phyloP scores from a whole-genome alignment of 139 green algal genomes.

The Deuterostichococcus epilithicus region DNA sequence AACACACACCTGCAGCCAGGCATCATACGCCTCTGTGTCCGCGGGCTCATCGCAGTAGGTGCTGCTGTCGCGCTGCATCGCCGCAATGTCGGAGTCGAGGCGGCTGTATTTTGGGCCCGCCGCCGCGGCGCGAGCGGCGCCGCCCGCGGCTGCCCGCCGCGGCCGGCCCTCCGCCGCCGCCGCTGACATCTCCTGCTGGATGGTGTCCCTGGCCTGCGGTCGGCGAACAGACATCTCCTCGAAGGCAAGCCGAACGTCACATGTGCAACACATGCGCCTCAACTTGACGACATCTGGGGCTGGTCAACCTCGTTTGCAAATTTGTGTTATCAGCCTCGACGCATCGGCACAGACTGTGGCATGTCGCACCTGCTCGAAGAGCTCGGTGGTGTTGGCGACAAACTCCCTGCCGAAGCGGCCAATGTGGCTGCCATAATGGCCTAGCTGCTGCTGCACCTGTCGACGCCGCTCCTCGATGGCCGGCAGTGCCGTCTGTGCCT shows the following conservation, averaged over 20 bases:
- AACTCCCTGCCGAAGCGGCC: slow-evolving; percentile 24
- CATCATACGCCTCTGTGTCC: slow-evolving; percentile 65
- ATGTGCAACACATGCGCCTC: no score
- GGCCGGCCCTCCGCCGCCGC: not conserved
- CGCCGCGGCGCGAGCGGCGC: not conserved
- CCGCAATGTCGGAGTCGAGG: slow-evolving; percentile 68
- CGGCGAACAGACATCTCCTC: no score
- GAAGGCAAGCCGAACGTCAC: no score
- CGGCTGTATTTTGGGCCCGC: slow-evolving; percentile 50
- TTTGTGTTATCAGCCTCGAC: no score
- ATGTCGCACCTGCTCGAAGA: slow-evolving; percentile 62
- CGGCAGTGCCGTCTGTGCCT: slow-evolving; percentile 2
- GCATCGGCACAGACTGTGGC: not conserved
- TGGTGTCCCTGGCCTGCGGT: not conserved
- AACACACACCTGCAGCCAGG: not conserved
- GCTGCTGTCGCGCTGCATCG: slow-evolving; percentile 84
- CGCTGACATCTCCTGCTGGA: slow-evolving; percentile 41
- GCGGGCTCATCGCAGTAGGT: slow-evolving; percentile 96
- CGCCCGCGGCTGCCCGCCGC: not conserved
- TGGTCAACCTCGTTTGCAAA: no score
- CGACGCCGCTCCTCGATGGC: not conserved
- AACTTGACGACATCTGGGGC: no score
- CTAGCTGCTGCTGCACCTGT: slow-evolving; percentile 19
- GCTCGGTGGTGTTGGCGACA: slow-evolving; percentile 55
- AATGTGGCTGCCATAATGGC: slow-evolving; percentile 15